Percentiles rank a stretch among this genome's conserved stretches.
Conservation (phyloP, 140 eudicot genomes). For the Senecio squalidus region DNA sequence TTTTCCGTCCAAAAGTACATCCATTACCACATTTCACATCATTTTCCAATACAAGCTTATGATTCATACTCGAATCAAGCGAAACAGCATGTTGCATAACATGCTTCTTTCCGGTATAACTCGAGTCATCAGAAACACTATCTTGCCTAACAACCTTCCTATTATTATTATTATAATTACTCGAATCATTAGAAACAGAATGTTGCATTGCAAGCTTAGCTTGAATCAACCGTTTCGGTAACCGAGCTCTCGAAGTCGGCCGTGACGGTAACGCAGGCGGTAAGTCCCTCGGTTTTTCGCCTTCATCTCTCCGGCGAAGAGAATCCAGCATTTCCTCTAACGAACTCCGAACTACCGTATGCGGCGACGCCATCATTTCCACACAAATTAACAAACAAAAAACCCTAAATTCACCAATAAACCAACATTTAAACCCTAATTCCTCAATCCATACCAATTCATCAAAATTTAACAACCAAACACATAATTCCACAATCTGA, state of each 20-base stretch:
- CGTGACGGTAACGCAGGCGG: slow-evolving; percentile 87
- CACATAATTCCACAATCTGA: not conserved
- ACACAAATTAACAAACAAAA: not conserved
- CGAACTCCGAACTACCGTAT: slow-evolving; percentile 59
- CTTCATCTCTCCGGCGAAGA: slow-evolving; percentile 58
- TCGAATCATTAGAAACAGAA: slow-evolving; percentile 4
- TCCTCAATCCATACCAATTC: not conserved
- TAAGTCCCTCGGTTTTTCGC: slow-evolving; percentile 50
- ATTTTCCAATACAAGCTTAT: too few species aligned
- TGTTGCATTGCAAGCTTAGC: slow-evolving; percentile 31
- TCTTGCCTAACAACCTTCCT: slow-evolving; percentile 18
- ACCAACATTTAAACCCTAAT: too few species aligned
- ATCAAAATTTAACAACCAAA: slow-evolving; percentile 3
- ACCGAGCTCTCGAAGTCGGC: slow-evolving; percentile 67
- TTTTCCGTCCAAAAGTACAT: slow-evolving; percentile 42
- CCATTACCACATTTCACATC: slow-evolving; percentile 5
- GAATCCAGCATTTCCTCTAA: slow-evolving; percentile 91
- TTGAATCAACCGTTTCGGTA: slow-evolving; percentile 63
- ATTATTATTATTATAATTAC: not conserved
- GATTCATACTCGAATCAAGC: too few species aligned
- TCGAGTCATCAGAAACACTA: too few species aligned
- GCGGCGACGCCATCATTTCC: slow-evolving; percentile 61
- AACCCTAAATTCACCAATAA: slow-evolving; percentile 16
- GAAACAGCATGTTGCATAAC: too few species aligned
- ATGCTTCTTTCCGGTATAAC: too few species aligned